Evolutionary conservation across 768 basidiomycete genomes (phyloP).

Genomic region (Calocybe gangraenosa): DNA sequence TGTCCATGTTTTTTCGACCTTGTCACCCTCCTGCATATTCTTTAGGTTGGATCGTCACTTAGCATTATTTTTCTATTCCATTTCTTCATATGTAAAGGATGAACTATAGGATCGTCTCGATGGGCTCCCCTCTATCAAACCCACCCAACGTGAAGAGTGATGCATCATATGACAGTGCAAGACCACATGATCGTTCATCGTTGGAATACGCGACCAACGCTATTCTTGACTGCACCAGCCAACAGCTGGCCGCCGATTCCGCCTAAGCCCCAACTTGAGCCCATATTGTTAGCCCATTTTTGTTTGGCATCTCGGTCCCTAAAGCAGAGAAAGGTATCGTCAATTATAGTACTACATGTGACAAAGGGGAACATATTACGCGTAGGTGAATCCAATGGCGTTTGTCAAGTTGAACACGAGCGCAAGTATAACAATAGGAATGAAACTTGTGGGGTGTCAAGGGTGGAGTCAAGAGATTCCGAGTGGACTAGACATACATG

Average conservation of each 20-base stretch:
- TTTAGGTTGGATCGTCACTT: neutral
- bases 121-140: constrained; percentile 3
- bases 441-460: constrained; percentile 51
- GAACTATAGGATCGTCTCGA: constrained; percentile 13
- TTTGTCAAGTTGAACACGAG: constrained; percentile 96
- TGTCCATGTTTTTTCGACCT: constrained; percentile 5
- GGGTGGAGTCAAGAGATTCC: neutral
- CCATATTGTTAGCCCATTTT: constrained; percentile 77
- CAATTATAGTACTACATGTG: neutral
- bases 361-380: constrained; percentile 43
- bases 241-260: constrained; percentile 84
- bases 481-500: constrained; percentile 50
- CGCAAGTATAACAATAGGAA: constrained; percentile 92
- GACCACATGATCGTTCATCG: neutral
- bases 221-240: constrained; percentile 76
- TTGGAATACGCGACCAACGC: constrained; percentile 72
- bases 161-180: constrained; percentile 1
- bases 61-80: neutral
- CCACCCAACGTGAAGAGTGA: too few relatives aligned
- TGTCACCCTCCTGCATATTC: constrained; percentile 18
- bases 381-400: constrained; percentile 94
- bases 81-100: neutral
- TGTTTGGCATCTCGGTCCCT: constrained; percentile 93
- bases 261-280: constrained; percentile 70
- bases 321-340: constrained; percentile 13